Percentiles rank a stretch among this genome's conserved stretches.
phyloP scores from a whole-genome alignment of 768 basidiomycete genomes.

The Lentinula lateritia region DNA sequence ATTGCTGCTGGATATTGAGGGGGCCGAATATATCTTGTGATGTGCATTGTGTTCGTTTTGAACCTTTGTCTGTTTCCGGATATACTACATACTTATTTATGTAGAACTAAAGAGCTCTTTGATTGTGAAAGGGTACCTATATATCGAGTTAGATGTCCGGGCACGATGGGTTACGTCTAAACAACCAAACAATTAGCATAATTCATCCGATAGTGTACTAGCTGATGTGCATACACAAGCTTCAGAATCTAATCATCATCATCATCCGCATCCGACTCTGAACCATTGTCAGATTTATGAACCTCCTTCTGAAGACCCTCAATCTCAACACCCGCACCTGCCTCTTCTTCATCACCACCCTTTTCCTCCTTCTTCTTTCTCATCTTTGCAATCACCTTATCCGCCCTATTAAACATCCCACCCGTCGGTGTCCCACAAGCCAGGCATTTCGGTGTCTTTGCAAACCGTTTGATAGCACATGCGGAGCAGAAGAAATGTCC shows the following conservation, averaged over 20 bases:
- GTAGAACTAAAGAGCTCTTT: no score
- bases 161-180: no score
- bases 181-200: no score
- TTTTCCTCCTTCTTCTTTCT: slow-evolving; percentile 65
- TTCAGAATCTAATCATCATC: slow-evolving; percentile 12
- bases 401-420: slow-evolving; percentile 95
- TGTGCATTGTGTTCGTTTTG: no score
- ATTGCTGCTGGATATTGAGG: no score
- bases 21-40: no score
- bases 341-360: slow-evolving; percentile 38
- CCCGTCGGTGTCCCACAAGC: slow-evolving; percentile 92
- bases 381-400: slow-evolving; percentile 86
- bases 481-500: slow-evolving; percentile 95
- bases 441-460: slow-evolving; percentile 91
- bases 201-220: no score
- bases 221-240: not conserved
- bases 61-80: no score
- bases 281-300: slow-evolving; percentile 24
- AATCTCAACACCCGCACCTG: slow-evolving; percentile 45
- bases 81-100: no score
- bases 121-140: no score
- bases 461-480: slow-evolving; percentile 93
- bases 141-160: no score
- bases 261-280: slow-evolving; percentile 27
- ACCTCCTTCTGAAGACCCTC: slow-evolving; percentile 46